Percentiles rank a stretch among this genome's conserved stretches.
Conservation (phyloP, 352 stramenopile species). For the Pythium coloratum region DNA sequence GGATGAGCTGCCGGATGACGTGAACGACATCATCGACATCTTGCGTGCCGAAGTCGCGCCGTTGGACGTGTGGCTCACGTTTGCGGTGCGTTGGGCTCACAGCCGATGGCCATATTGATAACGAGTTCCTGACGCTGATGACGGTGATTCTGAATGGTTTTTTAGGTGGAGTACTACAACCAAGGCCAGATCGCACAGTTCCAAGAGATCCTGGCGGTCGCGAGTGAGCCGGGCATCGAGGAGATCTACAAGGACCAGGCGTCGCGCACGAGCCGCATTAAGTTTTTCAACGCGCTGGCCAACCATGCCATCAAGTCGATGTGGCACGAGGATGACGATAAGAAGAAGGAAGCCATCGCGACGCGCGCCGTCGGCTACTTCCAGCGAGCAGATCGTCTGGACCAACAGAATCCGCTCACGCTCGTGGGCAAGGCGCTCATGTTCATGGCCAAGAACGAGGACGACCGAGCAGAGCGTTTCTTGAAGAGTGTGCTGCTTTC, state of each 20-base stretch:
- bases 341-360: constrained; percentile 78
- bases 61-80: constrained; percentile 90
- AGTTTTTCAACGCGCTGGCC: constrained; percentile 87
- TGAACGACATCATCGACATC: constrained; percentile 92
- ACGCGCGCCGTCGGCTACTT: constrained; percentile 85
- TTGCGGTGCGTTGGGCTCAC: constrained; percentile 61
- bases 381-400: constrained; percentile 83
- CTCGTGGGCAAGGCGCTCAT: constrained; percentile 91
- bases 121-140: too few relatives aligned
- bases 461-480: constrained; percentile 90
- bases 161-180: constrained; percentile 88
- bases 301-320: constrained; percentile 87
- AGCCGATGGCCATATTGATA: too few relatives aligned
- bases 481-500: constrained; percentile 91
- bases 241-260: constrained; percentile 88
- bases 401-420: constrained; percentile 89
- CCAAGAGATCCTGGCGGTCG: constrained; percentile 83
- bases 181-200: constrained; percentile 79
- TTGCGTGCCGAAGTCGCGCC: constrained; percentile 88
- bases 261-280: constrained; percentile 84
- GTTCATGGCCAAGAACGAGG: constrained; percentile 92
- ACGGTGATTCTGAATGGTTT: constrained; percentile 2
- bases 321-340: constrained; percentile 90
- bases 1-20: constrained; percentile 88
- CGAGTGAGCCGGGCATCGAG: constrained; percentile 82